Conservation (phyloP, 2,329 filamentous ascomycete species). For the Diaporthe sp. region DNA sequence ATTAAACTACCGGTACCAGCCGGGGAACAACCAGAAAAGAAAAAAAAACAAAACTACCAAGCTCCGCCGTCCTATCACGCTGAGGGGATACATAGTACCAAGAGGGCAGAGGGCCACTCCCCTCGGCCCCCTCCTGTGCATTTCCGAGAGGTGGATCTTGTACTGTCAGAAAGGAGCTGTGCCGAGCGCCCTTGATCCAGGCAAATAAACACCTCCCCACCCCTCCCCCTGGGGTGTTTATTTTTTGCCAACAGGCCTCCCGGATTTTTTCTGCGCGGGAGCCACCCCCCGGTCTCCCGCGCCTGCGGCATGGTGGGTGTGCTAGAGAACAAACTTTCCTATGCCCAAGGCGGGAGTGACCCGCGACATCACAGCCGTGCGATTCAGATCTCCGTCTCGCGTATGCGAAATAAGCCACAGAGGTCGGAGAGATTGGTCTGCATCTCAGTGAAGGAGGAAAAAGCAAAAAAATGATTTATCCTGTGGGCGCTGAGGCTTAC, state of each 20-base stretch:
- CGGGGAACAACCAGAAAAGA: too few relatives aligned
- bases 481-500: not conserved
- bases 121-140: constrained; percentile 20
- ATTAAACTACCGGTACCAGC: constrained; percentile 1
- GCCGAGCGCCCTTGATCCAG: constrained; percentile 2
- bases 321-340: not conserved
- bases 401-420: not conserved
- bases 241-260: constrained; percentile 6
- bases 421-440: not conserved
- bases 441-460: not conserved
- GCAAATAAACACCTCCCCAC: not conserved
- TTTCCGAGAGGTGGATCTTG: constrained; percentile 17
- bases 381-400: not conserved
- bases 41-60: not conserved
- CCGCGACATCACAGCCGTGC: not conserved
- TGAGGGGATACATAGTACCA: not conserved
- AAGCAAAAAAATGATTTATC: not conserved
- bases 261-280: not conserved
- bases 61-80: not conserved
- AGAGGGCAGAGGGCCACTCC: not conserved
- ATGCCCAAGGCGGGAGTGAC: not conserved
- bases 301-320: not conserved
- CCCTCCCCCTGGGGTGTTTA: not conserved
- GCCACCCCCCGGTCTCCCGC: constrained; percentile 10
- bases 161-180: constrained; percentile 10